Evolutionary conservation across 352 stramenopile species (phyloP), one percentile per base, ranked within the genome.

Genomic region (Phytophthora pistaciae): DNA sequence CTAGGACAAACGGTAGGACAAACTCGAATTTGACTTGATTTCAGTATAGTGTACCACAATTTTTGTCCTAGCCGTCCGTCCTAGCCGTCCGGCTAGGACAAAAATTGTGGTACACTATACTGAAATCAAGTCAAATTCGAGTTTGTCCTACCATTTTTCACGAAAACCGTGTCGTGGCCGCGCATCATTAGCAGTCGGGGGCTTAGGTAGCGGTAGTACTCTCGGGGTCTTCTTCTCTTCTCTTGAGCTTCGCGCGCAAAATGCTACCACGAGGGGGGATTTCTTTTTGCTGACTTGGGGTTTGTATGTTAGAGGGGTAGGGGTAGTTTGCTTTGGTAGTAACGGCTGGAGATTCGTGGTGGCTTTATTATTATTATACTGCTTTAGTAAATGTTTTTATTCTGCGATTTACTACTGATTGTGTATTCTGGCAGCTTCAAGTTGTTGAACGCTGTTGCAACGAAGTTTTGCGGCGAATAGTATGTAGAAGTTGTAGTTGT

Each of bases 231-330:
- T n/a, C 13, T 18, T n/a, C 38, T 44, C 29, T 33, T 33, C 29
- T n/a, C 13, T 55, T n/a, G 10, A 9, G 36, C 38, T 33, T 29
- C 25, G 48, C 20, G 38, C 3, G 38, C 38, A 36, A 68, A 68
- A 60, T 73, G 66, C 18, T 73, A 73, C 46, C 16, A 58, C 13
- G n/a, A n/a, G 57, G 44, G 23, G 44, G 40, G 56, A 66, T 68
- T 55, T 68, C 50, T n/a, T 27, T 20, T 60, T 55, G 31, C 31
- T 49, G 13, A 46, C 64, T 60, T 66, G 48, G 7, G 38, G 20
- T 71, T 71, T 48, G 56, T 71, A 66, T 48, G 48, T 0, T 11
- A 29, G 9, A 25, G 42, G 40, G 42, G 42, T 49, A 49, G 42
- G 42, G 42, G 16, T n/a, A 1, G 4, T 53, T 14, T 7, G 10